phyloP scores from a whole-genome alignment of 257 asterid genomes.

The Plantago ovata region DNA sequence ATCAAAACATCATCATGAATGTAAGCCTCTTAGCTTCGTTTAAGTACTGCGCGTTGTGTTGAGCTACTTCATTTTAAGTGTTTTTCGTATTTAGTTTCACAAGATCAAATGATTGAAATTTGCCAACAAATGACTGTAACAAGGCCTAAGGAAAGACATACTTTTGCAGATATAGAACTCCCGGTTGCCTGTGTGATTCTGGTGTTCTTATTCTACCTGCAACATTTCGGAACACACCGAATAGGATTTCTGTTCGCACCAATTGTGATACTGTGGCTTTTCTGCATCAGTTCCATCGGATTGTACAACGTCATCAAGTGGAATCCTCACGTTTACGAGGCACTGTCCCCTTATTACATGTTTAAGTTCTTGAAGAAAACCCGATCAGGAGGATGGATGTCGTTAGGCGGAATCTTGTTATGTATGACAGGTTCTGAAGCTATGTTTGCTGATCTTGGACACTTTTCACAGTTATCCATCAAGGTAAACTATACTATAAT shows the following conservation, averaged over 20 bases:
- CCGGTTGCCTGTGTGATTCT: constrained; percentile 31
- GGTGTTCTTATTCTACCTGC: constrained; percentile 34
- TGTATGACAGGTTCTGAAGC: constrained; percentile 49
- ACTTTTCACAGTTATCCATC: constrained; percentile 47
- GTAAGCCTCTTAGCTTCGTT: constrained; percentile 29
- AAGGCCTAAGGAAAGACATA: background rate
- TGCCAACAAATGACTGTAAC: background rate
- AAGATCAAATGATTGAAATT: background rate
- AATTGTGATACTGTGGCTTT: constrained; percentile 33
- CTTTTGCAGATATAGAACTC: constrained; percentile 31
- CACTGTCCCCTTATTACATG: constrained; percentile 40
- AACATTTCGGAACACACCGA: constrained; percentile 38
- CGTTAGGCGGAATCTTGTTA: constrained; percentile 37
- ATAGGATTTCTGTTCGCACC: constrained; percentile 42
- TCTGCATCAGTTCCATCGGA: constrained; percentile 35
- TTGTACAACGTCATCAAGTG: constrained; percentile 33
- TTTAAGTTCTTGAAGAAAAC: constrained; percentile 35
- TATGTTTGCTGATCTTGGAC: constrained; percentile 63
- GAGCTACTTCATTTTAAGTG: background rate
- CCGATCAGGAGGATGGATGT: constrained; percentile 32
- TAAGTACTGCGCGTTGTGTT: background rate
- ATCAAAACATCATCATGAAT: constrained; percentile 54
- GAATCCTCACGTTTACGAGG: constrained; percentile 35
- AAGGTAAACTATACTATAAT: constrained; percentile 18
- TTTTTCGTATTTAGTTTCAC: background rate